These are phyloP conservation scores for Phytopythium vexans DNA, from an alignment of 352 stramenopile species.

Conservation along the genomic window DNA sequence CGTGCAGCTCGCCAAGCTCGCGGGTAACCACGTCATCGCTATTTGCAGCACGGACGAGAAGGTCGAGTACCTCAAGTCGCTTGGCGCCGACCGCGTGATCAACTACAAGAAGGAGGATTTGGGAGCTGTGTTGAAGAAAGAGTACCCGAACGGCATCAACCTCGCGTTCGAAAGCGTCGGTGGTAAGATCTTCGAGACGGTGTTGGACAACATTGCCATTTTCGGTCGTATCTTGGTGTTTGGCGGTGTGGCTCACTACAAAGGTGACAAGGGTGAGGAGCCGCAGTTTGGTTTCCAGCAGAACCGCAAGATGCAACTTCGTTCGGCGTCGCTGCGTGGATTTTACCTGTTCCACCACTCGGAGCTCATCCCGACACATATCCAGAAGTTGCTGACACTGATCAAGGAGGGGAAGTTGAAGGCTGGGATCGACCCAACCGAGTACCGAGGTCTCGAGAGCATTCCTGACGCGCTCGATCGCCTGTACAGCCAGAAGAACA, in stretches of 20 bases:
- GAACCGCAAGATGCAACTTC: constrained; percentile 30
- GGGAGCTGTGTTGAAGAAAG: constrained; percentile 23
- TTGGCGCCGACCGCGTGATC: constrained; percentile 70
- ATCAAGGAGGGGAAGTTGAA: constrained; percentile 53
- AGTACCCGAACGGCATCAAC: constrained; percentile 26
- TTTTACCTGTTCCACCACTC: constrained; percentile 37
- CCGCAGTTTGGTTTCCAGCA: constrained; percentile 25
- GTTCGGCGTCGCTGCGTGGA: constrained; percentile 34
- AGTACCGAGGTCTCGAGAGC: constrained; percentile 46
- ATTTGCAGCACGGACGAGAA: constrained; percentile 82
- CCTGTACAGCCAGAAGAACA: constrained; percentile 65
- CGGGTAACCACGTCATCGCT: constrained; percentile 67
- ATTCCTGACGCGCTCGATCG: constrained; percentile 55
- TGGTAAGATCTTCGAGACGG: constrained; percentile 30
- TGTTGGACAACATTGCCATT: constrained; percentile 50
- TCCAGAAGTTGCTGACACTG: constrained; percentile 34
- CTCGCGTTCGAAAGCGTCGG: constrained; percentile 27
- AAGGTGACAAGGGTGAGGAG: constrained; percentile 21
- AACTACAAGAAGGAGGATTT: constrained; percentile 64
- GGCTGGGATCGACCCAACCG: constrained; percentile 39
- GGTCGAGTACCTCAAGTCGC: constrained; percentile 52
- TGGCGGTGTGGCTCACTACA: constrained; percentile 47
- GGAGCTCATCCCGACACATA: constrained; percentile 27
- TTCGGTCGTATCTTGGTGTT: constrained; percentile 62
- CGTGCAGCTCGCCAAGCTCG: constrained; percentile 75